Percentiles rank a stretch among this genome's conserved stretches.
phyloP scores from a whole-genome alignment of 1,284 basidiomycete genomes.

The Ganoderma sinense region DNA sequence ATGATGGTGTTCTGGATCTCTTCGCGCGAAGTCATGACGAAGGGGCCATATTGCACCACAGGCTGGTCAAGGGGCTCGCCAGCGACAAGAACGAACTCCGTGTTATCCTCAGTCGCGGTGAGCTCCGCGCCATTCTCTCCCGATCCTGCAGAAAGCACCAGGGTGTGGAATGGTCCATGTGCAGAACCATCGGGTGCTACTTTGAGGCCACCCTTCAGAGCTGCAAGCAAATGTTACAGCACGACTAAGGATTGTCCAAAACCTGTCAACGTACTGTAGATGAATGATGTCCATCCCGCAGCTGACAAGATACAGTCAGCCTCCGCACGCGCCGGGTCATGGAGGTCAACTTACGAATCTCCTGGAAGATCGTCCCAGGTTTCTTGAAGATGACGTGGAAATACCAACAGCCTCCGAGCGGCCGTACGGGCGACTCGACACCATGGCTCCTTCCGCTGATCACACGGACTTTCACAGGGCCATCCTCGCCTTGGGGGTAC shows the following conservation, averaged over 20 bases:
- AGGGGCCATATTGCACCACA: constrained; percentile 89
- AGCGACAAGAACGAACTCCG: constrained; percentile 80
- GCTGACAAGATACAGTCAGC: constrained; percentile 52
- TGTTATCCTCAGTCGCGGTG: constrained; percentile 62
- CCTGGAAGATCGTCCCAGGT: constrained; percentile 80
- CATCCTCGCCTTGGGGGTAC: constrained; percentile 76
- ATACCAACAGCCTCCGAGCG: constrained; percentile 94
- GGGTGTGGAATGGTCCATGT: constrained; percentile 75
- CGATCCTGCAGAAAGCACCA: constrained; percentile 71
- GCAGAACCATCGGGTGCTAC: constrained; percentile 61
- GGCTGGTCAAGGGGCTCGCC: constrained; percentile 91
- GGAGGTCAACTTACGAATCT: constrained; percentile 67
- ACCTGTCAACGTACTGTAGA: constrained; percentile 67
- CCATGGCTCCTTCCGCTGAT: constrained; percentile 92
- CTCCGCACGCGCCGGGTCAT: neutral
- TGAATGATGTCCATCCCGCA: constrained; percentile 81
- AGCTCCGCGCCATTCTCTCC: constrained; percentile 71
- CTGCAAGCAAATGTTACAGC: constrained; percentile 43
- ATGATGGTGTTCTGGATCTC: constrained; percentile 86
- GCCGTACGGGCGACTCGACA: constrained; percentile 86
- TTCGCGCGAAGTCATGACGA: constrained; percentile 83
- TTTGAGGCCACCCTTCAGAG: constrained; percentile 70
- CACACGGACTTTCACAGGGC: constrained; percentile 80
- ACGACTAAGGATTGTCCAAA: neutral
- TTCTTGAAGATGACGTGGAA: constrained; percentile 83